Conservation (phyloP, 2,329 filamentous ascomycete genomes). For the Cladosporium sp. region DNA sequence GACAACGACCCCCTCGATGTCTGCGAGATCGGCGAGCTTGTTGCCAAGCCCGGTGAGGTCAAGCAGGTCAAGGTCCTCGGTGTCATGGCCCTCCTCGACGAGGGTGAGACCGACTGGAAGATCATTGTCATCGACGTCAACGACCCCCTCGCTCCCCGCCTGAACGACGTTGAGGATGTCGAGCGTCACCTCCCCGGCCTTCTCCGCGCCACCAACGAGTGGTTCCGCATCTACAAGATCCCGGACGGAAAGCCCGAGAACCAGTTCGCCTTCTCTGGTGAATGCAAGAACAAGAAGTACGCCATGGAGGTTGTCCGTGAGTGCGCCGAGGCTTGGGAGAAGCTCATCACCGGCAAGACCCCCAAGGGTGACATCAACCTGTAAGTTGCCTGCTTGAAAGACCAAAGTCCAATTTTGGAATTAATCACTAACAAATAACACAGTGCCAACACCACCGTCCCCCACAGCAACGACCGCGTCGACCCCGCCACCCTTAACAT, state of each 20-base stretch:
- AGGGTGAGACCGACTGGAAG: conserved; percentile 99
- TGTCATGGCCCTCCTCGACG: conserved; percentile 97
- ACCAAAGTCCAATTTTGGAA: background rate
- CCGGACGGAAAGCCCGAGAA: conserved; percentile 99
- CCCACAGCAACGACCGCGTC: conserved; percentile 68
- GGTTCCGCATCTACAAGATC: conserved; percentile 99
- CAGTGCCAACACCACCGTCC: conserved; percentile 75
- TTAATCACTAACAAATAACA: conserved; percentile 16
- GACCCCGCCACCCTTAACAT: conserved; percentile 68
- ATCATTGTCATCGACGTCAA: conserved; percentile 99
- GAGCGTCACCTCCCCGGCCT: conserved; percentile 97
- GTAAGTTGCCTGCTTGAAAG: conserved; percentile 53
- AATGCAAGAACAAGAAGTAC: conserved; percentile 99
- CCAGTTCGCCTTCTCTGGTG: conserved; percentile 99
- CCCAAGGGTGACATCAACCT: conserved; percentile 70
- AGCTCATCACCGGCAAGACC: conserved; percentile 86
- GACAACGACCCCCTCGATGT: conserved; percentile 99
- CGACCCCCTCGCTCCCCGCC: conserved; percentile 91
- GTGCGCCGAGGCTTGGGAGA: conserved; percentile 96
- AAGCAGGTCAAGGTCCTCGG: conserved; percentile 99
- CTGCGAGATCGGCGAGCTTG: conserved; percentile 98
- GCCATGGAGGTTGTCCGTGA: conserved; percentile 93
- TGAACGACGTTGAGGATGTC: conserved; percentile 98
- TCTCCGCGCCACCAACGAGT: conserved; percentile 96
- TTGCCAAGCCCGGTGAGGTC: conserved; percentile 91